Evolutionary conservation across 305 asterid genomes (phyloP).

Genomic region (Withania somnifera): DNA sequence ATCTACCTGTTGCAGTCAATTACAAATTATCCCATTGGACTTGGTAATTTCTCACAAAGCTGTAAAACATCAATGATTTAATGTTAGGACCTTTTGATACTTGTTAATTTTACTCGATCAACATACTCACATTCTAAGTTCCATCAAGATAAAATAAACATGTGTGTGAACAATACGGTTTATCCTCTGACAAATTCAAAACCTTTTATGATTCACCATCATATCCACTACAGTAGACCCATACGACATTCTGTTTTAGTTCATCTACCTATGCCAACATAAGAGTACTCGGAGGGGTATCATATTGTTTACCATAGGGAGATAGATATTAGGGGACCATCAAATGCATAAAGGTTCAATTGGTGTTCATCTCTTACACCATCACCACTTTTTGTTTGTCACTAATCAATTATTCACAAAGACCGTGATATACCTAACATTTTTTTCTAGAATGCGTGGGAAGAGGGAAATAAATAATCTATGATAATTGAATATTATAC

Average conservation of each 20-base stretch:
- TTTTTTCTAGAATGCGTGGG: too few relatives aligned
- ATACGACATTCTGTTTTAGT: background rate
- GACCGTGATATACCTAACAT: background rate
- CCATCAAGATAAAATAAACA: constrained; percentile 48
- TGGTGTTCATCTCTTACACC: background rate
- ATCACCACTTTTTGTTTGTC: background rate
- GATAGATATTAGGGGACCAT: background rate
- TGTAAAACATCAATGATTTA: constrained; percentile 11
- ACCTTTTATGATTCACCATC: too few relatives aligned
- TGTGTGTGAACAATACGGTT: constrained; percentile 36
- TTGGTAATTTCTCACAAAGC: constrained; percentile 83
- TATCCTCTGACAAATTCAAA: too few relatives aligned
- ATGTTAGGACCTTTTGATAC: background rate
- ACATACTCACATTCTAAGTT: constrained; percentile 31
- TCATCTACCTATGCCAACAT: background rate
- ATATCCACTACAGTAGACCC: background rate
- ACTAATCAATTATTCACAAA: background rate
- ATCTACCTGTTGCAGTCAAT: constrained; percentile 66
- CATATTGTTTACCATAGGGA: background rate
- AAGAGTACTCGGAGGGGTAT: background rate
- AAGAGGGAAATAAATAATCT: too few relatives aligned
- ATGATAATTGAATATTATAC: too few relatives aligned
- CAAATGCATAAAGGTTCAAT: background rate
- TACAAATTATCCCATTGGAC: constrained; percentile 71
- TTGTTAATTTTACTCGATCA: constrained; percentile 42